phyloP scores from a whole-genome alignment of 176 grass and related monocot genomes.

The Oryza rufipogon region DNA sequence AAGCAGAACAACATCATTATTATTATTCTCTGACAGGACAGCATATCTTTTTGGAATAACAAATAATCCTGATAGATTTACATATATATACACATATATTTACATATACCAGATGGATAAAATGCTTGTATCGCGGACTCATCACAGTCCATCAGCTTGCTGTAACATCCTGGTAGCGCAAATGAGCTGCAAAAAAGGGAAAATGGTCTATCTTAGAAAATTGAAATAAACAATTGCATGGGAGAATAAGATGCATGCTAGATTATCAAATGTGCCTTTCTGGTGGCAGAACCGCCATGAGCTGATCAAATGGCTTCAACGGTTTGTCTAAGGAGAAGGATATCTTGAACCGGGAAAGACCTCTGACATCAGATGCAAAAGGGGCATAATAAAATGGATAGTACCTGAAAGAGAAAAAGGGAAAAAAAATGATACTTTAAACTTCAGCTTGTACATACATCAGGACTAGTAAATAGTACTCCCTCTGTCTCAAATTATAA shows the following conservation, averaged over 20 bases:
- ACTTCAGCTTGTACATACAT: background rate
- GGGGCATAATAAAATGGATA: constrained; percentile 64
- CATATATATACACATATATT: constrained; percentile 34
- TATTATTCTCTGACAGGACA: background rate
- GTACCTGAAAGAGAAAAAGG: constrained; percentile 44
- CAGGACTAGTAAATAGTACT: background rate
- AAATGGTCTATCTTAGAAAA: background rate
- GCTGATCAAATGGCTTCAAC: constrained; percentile 64
- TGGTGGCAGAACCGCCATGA: constrained; percentile 62
- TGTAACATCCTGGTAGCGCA: constrained; percentile 50
- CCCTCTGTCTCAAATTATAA: too few species aligned
- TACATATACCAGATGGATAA: constrained; percentile 53
- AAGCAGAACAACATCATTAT: background rate
- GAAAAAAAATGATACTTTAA: background rate
- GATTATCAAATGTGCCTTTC: constrained; percentile 32
- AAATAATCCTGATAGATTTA: constrained; percentile 30
- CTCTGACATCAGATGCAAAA: constrained; percentile 63
- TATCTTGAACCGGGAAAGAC: constrained; percentile 48
- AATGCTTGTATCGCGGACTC: constrained; percentile 48
- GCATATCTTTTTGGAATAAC: background rate
- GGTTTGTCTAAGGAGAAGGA: constrained; percentile 47
- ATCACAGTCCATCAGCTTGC: constrained; percentile 44
- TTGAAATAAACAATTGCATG: background rate
- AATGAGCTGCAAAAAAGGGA: constrained; percentile 35
- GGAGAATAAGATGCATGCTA: background rate